Evolutionary conservation across 495 filamentous ascomycete species (phyloP), one percentile per base, ranked within the genome.

Genomic region (Hypoxylon rickii): DNA sequence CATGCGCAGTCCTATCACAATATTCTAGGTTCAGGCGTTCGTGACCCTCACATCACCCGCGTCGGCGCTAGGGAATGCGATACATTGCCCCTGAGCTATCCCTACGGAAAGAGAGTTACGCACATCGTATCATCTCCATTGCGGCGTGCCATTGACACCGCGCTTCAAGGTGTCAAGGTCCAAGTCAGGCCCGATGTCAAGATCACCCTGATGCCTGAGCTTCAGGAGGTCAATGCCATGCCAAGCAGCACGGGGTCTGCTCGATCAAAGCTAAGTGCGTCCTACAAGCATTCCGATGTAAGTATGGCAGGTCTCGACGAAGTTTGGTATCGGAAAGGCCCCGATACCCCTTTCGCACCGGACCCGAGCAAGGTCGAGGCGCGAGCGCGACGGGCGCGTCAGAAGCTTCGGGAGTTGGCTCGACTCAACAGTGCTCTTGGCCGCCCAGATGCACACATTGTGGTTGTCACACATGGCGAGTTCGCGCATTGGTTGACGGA

Each of bases 171-270:
- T 44, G 89, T 92, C 72, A 33, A 64, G 62, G 33, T 73, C 77
- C 3, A 36, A 1, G 13, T 61, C 8, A 2, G 24, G 2, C 12
- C 15, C 1, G 29, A 20, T 3, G 44, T 48, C 11, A 29, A 37
- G 26, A 38, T 64, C n/a, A 44, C 17, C 11, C 44, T 67, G 13
- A 24, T 46, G 1, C 54, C 39, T 31, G 76, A 37, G 55, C 72
- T 40, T 57, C 73, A 70, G 65, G 74, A 92, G 69, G 84, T 82
- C 0, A 80, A 76, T 21, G 80, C 82, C 39, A 69, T 84, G 15
- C 80, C 87, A 0, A 90, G 88, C 70, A 87, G 92, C 64, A 90
- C 83, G 1, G 89, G 89, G 1, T 81, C 75, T 39, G 66, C 78
- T 3, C 68, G 73, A 3, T 55, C 64, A 3, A 66, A 63, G 15